Conservation (phyloP, 169 alveolate genomes). For the Plasmodium billcollinsi region DNA sequence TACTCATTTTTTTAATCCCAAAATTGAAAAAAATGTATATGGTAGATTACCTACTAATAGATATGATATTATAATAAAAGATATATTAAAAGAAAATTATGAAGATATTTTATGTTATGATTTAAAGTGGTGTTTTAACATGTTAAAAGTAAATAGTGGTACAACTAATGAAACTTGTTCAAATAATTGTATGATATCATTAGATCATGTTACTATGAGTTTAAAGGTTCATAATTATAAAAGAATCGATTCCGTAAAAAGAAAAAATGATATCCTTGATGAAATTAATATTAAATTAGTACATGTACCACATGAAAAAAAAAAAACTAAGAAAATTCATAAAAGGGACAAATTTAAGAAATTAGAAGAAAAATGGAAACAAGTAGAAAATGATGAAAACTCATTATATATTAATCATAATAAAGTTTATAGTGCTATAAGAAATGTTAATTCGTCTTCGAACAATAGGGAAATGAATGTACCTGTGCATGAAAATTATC, state of each 20-base stretch:
- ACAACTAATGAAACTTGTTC: constrained; percentile 41
- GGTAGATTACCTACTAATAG: constrained; percentile 71
- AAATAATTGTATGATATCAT: constrained; percentile 60
- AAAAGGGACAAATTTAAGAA: constrained; percentile 26
- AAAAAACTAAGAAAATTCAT: constrained; percentile 18
- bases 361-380: constrained; percentile 24
- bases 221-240: constrained; percentile 58
- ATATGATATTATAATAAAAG: constrained; percentile 70
- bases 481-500: constrained; percentile 5
- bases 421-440: constrained; percentile 17
- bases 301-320: constrained; percentile 41
- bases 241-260: constrained; percentile 23
- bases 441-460: not conserved
- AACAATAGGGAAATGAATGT: not conserved
- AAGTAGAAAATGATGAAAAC: constrained; percentile 29
- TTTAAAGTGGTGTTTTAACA: constrained; percentile 74
- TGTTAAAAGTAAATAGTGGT: constrained; percentile 72
- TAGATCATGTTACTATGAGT: constrained; percentile 76
- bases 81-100: constrained; percentile 66
- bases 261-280: constrained; percentile 39
- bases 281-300: constrained; percentile 61
- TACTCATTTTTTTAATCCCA: constrained; percentile 86
- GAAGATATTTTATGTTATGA: constrained; percentile 57
- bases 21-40: constrained; percentile 59
- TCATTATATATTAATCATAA: constrained; percentile 27